Evolutionary conservation across 2,329 filamentous ascomycete species (phyloP), one percentile per base, ranked within the genome.

Genomic region (Magnaporthales sp.): DNA sequence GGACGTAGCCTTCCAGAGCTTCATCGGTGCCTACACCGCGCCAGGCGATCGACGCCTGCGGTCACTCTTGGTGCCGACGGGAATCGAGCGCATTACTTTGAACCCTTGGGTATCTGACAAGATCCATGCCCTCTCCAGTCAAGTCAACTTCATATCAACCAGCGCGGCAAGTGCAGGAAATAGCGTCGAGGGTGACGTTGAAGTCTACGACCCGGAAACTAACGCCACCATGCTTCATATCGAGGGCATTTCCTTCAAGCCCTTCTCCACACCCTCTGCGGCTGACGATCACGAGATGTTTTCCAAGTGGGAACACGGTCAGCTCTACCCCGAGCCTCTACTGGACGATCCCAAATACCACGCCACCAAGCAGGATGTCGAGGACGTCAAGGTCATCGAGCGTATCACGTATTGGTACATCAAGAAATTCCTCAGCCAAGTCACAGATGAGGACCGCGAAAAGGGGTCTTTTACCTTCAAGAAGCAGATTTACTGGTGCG

Each of bases 1-100:
- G 0, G 78, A 79, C 58, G 70, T 70, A 0, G 74, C 75, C 2
- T 73, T 80, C 66, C 78, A 80, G 66, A 68, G 73, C 7, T 67
- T 74, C 10, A 71, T 79, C 7, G 69, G 73, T 1, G 76, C 77
- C 1, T 74, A 71, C 63, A 72, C 72, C 6, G 73, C 70, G 22
- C 78, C 78, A 0, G 73, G 72, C 0, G 75, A 77, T 38, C 75
- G 72, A 1, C 70, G 69, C 4, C 70, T 80, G 7, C 74, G 73
- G 70, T 68, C 73, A 1, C 69, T 75, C 2, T 72, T 75, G 62
- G 67, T 79, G 2, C 76, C 76, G 3, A 72, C 70, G 0, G 19
- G 15, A 2, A 62, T 62, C 30, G 58, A 29, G 7, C 26, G 26
- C 11, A 62, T 31, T 15, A 13, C 58, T 19, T 8, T 62, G 24